Evolutionary conservation across 192 early-diverging fungal species (phyloP).

Genomic region (Mortierella antarctica): DNA sequence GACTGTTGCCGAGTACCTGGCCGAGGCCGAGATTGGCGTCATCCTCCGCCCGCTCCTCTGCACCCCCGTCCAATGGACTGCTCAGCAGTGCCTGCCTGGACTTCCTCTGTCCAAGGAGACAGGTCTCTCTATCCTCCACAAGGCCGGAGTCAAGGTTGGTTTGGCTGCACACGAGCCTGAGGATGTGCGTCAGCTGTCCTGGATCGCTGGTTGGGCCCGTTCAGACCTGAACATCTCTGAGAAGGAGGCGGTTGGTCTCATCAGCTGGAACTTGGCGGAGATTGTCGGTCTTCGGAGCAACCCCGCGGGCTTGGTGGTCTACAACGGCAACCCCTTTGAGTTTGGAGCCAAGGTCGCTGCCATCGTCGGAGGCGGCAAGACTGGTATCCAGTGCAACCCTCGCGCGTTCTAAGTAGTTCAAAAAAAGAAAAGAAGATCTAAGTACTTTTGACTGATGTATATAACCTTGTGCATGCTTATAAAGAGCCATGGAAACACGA

Average conservation of each 20-base stretch:
- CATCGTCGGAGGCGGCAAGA: constrained; percentile 67
- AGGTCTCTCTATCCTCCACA: constrained; percentile 62
- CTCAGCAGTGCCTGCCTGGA: constrained; percentile 68
- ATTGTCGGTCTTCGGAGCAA: constrained; percentile 63
- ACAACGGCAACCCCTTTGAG: constrained; percentile 72
- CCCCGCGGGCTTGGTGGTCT: constrained; percentile 67
- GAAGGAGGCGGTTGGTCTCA: constrained; percentile 73
- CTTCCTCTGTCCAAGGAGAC: constrained; percentile 62
- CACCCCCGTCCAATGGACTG: constrained; percentile 69
- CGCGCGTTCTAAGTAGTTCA: constrained; percentile 34
- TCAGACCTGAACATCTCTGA: constrained; percentile 58
- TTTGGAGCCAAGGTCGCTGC: constrained; percentile 67
- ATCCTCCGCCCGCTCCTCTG: constrained; percentile 72
- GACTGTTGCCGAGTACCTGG: constrained; percentile 68
- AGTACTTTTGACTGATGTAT: background rate
- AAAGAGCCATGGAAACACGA: background rate
- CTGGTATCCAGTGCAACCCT: constrained; percentile 49
- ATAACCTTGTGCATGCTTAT: background rate
- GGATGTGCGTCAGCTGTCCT: constrained; percentile 72
- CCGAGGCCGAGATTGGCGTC: constrained; percentile 67
- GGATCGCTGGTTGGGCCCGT: constrained; percentile 83
- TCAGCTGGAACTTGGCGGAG: constrained; percentile 78
- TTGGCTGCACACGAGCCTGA: constrained; percentile 63
- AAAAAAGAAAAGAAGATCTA: background rate
- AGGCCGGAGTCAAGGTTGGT: constrained; percentile 70